Conservation (phyloP, 2,329 filamentous ascomycete genomes). For the Sporothrix euskadiensis region DNA sequence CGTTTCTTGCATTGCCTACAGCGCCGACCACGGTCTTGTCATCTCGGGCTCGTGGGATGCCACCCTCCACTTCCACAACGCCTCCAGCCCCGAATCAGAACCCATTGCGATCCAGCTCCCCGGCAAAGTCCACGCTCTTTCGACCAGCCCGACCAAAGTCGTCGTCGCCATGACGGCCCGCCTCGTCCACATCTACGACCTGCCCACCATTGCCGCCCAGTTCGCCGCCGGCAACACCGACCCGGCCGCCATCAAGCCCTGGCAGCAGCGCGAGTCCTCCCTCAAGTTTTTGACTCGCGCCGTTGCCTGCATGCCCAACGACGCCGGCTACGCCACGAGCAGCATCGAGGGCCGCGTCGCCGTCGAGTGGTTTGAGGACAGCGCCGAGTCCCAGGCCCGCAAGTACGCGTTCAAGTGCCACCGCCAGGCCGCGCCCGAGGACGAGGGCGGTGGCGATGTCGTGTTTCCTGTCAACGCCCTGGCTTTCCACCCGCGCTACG, state of each 20-base stretch:
- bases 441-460: conserved; percentile 68
- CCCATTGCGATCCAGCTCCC: conserved; percentile 71
- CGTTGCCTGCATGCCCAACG: conserved; percentile 94
- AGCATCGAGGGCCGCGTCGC: conserved; percentile 95
- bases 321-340: conserved; percentile 86
- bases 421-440: conserved; percentile 67
- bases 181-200: conserved; percentile 91
- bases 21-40: conserved; percentile 72
- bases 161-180: conserved; percentile 95
- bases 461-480: conserved; percentile 91
- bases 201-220: conserved; percentile 63
- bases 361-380: conserved; percentile 97
- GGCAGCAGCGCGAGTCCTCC: conserved; percentile 90
- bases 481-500: conserved; percentile 78
- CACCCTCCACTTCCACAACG: conserved; percentile 81
- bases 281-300: conserved; percentile 95
- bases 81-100: conserved; percentile 36
- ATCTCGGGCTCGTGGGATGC: conserved; percentile 93
- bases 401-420: conserved; percentile 99
- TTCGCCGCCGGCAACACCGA: conserved; percentile 50
- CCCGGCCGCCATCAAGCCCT: conserved; percentile 65
- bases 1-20: conserved; percentile 83
- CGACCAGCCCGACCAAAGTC: conserved; percentile 73
- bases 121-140: conserved; percentile 86
- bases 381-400: conserved; percentile 78